Conservation (phyloP, 208 protist species). For the Leishmania tarentolae region DNA sequence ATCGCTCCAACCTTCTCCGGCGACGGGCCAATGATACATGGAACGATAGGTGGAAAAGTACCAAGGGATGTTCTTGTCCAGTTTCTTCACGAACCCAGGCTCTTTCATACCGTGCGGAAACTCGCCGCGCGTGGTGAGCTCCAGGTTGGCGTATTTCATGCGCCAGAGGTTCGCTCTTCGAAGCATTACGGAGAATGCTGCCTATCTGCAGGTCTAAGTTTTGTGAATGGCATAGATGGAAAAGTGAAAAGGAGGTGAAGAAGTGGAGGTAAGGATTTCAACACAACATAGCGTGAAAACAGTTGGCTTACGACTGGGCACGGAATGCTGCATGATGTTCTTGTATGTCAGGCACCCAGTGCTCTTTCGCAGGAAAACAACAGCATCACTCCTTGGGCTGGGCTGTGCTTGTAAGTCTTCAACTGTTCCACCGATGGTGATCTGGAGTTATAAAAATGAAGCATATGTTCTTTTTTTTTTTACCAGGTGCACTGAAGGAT, state of each 20-base stretch:
- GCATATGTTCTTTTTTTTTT: background rate
- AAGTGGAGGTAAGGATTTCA: background rate
- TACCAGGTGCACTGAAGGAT: background rate
- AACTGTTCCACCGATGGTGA: background rate
- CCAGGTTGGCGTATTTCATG: conserved; percentile 90
- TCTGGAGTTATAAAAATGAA: background rate
- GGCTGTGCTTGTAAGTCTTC: background rate
- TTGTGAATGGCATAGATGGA: background rate
- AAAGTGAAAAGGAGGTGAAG: background rate
- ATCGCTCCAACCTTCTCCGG: conserved; percentile 90
- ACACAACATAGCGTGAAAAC: background rate
- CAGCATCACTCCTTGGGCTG: background rate
- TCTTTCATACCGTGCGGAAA: conserved; percentile 93
- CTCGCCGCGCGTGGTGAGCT: conserved; percentile 85
- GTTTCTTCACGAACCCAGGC: conserved; percentile 85
- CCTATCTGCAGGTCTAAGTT: background rate
- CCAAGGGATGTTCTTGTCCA: conserved; percentile 92
- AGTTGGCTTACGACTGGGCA: background rate
- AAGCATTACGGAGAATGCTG: conserved; percentile 41
- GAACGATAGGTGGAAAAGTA: conserved; percentile 91
- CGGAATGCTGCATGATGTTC: no score
- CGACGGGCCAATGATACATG: conserved; percentile 90
- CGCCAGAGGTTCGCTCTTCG: conserved; percentile 21
- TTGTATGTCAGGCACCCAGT: background rate
- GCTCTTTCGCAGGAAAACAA: background rate